phyloP scores from a whole-genome alignment of 2,329 filamentous ascomycete genomes.

The Cordyceps fumosorosea region DNA sequence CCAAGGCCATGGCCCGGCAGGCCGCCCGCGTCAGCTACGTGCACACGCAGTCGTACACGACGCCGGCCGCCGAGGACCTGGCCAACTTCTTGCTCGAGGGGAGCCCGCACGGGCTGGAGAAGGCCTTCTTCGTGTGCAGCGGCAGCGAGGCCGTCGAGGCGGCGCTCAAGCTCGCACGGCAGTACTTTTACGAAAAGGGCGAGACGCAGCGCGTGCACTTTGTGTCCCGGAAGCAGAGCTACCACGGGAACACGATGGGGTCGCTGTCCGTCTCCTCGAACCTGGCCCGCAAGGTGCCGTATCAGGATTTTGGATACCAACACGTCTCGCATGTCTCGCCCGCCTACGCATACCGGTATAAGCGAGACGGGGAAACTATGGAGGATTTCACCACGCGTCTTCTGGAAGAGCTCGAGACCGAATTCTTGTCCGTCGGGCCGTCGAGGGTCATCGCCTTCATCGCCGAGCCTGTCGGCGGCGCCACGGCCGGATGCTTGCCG shows the following conservation, averaged over 20 bases:
- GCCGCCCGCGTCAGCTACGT: constrained; percentile 33
- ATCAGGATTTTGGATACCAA: constrained; percentile 20
- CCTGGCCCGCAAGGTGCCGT: constrained; percentile 21
- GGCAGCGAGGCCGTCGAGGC: constrained; percentile 37
- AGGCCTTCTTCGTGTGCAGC: constrained; percentile 21
- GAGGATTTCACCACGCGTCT: constrained; percentile 34
- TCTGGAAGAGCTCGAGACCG: constrained; percentile 37
- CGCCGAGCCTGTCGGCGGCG: constrained; percentile 43
- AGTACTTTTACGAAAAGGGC: constrained; percentile 38
- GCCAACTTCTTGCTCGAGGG: constrained; percentile 22
- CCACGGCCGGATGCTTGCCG: constrained; percentile 45
- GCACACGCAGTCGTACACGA: constrained; percentile 22
- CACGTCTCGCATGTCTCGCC: constrained; percentile 23
- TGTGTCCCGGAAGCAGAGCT: constrained; percentile 38
- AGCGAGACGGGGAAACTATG: constrained; percentile 27
- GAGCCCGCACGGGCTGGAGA: constrained; percentile 18
- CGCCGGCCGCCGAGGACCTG: constrained; percentile 22
- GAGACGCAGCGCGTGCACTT: constrained; percentile 32
- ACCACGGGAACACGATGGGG: constrained; percentile 45
- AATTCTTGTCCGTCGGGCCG: constrained; percentile 39
- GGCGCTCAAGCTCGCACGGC: constrained; percentile 40
- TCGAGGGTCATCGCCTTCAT: constrained; percentile 42
- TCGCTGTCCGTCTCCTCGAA: constrained; percentile 33
- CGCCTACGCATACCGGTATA: constrained; percentile 19
- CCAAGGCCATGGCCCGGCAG: constrained; percentile 47